Base-by-base conservation (phyloP, 805 yeast species). In the Nakazawaea molendinolei region DNA sequence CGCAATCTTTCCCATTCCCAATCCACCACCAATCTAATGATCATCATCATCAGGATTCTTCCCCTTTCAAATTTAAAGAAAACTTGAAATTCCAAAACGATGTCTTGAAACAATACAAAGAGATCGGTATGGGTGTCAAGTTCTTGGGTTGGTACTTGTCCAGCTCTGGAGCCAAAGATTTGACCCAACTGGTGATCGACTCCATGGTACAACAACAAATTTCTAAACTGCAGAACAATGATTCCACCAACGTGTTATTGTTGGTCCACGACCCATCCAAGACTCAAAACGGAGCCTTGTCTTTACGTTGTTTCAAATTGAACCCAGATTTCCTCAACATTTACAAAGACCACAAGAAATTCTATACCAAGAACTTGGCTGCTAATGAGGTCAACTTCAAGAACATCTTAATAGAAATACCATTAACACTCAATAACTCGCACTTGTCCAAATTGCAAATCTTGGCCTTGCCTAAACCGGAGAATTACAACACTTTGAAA, bases 101-200 rank as follows among this genome's bases (percentile, higher is more conserved):
- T 31, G 65, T 82, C 50, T 64, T 80, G 45, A 71, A 74, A 28
- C 71, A 74, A 42, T 69, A 85, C 44, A 73, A 67, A 49, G 69
- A 67, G 38, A 72, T 77, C 43, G 79, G 80, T 33, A 66, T 74
- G 42, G 89, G 87, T 31, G 67, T 76, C 28, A 83, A 78, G 52
- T 68, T 79, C 42, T 72, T 79, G 44, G 95, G 95, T 23, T 86
- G 89, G 86, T 86, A 83, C 61, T 74, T 84, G 52, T 67, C 81
- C 29, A 69, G 86, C 20, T 62, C 66, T 34, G 71, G 82, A 26
- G 92, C 92, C 31, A 76, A 76, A 53, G 78, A 77, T 52, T 73
- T 79, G 50, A 76, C 78, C 41, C 69, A 73, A 37, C 74, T 74
- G 37, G 65, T 83, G 34, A 67, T 86, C 20, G 95, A 86, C 48